These are phyloP conservation scores for Blastocystis sp. DNA, from an alignment of 352 stramenopile genomes.

Conservation along the genomic window DNA sequence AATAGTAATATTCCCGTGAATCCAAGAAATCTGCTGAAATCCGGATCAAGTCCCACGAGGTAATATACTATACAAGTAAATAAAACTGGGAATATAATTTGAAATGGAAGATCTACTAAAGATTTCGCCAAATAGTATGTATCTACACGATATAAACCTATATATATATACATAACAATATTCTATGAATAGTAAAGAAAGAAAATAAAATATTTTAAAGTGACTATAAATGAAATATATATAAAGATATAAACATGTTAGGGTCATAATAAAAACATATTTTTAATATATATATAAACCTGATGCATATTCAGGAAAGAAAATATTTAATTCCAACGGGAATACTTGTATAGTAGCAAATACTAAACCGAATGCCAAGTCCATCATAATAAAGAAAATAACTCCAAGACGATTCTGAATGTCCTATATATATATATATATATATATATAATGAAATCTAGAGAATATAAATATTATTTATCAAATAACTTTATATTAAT, in stretches of 20 bases:
- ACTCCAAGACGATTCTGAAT: slow-evolving; percentile 30
- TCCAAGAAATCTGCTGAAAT: slow-evolving; percentile 1
- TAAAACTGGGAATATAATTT: slow-evolving; percentile 16
- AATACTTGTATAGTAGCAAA: slow-evolving; percentile 35
- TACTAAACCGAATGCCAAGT: slow-evolving; percentile 17
- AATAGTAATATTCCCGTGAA: slow-evolving; percentile 23
- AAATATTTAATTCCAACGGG: slow-evolving; percentile 20
- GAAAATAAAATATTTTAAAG: no score
- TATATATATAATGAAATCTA: not conserved
- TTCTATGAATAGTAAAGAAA: no score
- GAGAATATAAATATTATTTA: no score
- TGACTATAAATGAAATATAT: no score
- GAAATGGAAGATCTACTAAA: slow-evolving; percentile 10
- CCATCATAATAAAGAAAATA: slow-evolving; percentile 35
- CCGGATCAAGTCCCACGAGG: slow-evolving; percentile 19
- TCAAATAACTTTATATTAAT: no score
- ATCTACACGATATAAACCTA: slow-evolving; percentile 27
- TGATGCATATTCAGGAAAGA: slow-evolving; percentile 30
- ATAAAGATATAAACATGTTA: no score
- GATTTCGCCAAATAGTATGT: slow-evolving; percentile 34
- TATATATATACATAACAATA: no score
- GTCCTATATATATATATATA: not conserved
- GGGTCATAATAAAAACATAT: no score
- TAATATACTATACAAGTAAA: slow-evolving; percentile 21
- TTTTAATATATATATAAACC: no score